A percentile compares a stretch with the other conserved stretches of the same genome.
These are phyloP conservation scores for Cyberlindnera xylosilytica DNA, from an alignment of 805 yeast genomes.

Conservation along the genomic window DNA sequence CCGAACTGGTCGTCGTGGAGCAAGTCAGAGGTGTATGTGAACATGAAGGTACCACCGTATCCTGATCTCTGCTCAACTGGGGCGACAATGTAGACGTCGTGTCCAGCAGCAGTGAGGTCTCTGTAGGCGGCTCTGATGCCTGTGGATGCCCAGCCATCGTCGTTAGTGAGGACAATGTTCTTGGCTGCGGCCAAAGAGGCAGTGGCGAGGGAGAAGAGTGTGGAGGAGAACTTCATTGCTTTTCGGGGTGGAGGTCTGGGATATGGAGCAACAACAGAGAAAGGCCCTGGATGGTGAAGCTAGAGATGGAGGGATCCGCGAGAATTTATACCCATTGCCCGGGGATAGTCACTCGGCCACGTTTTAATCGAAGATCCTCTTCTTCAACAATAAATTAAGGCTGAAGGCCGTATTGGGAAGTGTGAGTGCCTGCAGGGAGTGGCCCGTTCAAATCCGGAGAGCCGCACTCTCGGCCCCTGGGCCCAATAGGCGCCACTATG, in stretches of 20 bases:
- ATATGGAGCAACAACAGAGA: no score
- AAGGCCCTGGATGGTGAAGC: no score
- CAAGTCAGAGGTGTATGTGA: slow-evolving; percentile 38
- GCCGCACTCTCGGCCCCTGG: no score
- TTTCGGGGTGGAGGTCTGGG: not conserved
- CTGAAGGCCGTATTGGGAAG: no score
- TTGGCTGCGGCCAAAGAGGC: slow-evolving; percentile 28
- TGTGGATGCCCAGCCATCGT: slow-evolving; percentile 56
- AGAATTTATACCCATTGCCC: no score
- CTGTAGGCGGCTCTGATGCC: slow-evolving; percentile 55
- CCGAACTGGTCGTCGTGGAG: slow-evolving; percentile 45
- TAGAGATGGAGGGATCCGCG: no score
- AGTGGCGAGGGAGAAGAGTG: slow-evolving; percentile 10
- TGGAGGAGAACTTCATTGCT: slow-evolving; percentile 14
- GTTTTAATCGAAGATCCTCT: no score
- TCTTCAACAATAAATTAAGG: no score
- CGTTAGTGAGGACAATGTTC: slow-evolving; percentile 50
- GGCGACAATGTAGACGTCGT: slow-evolving; percentile 47
- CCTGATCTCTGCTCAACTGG: slow-evolving; percentile 53
- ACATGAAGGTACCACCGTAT: slow-evolving; percentile 50
- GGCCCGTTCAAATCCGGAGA: no score
- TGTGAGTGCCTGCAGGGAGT: no score
- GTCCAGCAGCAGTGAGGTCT: slow-evolving; percentile 44
- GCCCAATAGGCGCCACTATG: no score
- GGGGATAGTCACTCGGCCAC: no score